Conservation (phyloP, 345 rosid genomes). For the Xanthoceras sorbifolium region DNA sequence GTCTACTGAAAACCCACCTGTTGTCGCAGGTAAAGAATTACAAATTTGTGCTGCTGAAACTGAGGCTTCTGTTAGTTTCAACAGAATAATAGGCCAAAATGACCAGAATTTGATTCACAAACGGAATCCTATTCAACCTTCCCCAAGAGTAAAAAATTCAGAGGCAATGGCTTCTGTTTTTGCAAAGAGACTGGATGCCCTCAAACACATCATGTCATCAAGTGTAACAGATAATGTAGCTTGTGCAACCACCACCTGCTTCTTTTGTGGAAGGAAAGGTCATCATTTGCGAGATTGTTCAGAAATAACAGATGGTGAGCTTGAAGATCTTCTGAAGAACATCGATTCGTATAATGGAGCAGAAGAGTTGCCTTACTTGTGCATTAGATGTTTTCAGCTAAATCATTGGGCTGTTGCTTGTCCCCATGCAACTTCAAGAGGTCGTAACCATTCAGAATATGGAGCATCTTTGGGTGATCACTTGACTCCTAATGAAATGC, state of each 20-base stretch:
- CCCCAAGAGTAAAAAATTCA: constrained; percentile 44
- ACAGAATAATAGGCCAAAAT: constrained; percentile 26
- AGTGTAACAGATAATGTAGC: constrained; percentile 35
- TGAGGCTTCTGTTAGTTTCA: constrained; percentile 39
- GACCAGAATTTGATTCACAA: constrained; percentile 33
- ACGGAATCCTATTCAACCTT: constrained; percentile 35
- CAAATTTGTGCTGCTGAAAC: constrained; percentile 23
- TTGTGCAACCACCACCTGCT: constrained; percentile 43
- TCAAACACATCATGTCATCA: constrained; percentile 50
- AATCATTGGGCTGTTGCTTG: constrained; percentile 83
- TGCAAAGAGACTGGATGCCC: constrained; percentile 75
- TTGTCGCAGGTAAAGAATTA: constrained; percentile 23
- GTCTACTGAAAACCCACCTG: constrained; percentile 16
- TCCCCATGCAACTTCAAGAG: constrained; percentile 42
- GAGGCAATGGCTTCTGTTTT: constrained; percentile 67
- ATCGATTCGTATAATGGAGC: constrained; percentile 36
- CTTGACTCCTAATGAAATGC: constrained; percentile 18
- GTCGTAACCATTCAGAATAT: constrained; percentile 16
- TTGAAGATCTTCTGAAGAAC: constrained; percentile 52
- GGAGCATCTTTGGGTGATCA: constrained; percentile 21
- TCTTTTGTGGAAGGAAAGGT: constrained; percentile 75
- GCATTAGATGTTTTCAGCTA: constrained; percentile 69
- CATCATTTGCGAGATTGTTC: constrained; percentile 64
- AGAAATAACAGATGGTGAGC: constrained; percentile 60
- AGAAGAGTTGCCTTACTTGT: constrained; percentile 46